A percentile compares a stretch with the other conserved stretches of the same genome.
Conservation (phyloP, 2,329 filamentous ascomycete species). For the Colletotrichum brevisporum region DNA sequence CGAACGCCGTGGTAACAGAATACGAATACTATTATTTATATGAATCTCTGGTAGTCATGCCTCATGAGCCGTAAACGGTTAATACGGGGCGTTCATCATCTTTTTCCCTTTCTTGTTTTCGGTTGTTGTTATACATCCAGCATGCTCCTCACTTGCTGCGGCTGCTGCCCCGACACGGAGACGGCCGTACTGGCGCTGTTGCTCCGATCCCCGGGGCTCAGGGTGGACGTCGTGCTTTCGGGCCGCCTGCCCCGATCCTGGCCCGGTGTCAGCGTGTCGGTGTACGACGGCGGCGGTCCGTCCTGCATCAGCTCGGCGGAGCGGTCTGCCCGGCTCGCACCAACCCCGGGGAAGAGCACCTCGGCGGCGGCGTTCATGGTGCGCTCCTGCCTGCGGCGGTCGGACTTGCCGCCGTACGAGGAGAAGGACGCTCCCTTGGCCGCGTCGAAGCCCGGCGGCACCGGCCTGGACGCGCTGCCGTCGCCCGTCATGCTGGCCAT, state of each 20-base stretch:
- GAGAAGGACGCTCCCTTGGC: conserved; percentile 42
- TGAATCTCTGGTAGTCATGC: conserved; percentile 11
- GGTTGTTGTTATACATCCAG: conserved; percentile 58
- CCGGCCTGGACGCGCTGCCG: conserved; percentile 25
- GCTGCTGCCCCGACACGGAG: conserved; percentile 59
- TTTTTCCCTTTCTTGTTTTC: background rate
- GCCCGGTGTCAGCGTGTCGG: conserved; percentile 39
- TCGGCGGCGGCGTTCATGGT: conserved; percentile 59
- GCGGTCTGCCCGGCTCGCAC: conserved; percentile 50
- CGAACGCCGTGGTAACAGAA: conserved; percentile 8
- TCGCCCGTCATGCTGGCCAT: conserved; percentile 49
- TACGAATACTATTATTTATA: background rate
- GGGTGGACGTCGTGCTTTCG: background rate
- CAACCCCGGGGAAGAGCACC: conserved; percentile 63
- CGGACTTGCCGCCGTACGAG: conserved; percentile 59
- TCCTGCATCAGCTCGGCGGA: conserved; percentile 59
- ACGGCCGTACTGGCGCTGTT: conserved; percentile 62
- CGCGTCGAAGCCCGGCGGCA: conserved; percentile 45
- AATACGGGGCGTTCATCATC: background rate
- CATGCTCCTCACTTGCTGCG: conserved; percentile 72
- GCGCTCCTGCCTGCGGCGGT: conserved; percentile 60
- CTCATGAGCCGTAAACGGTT: conserved; percentile 21
- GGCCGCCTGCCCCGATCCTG: conserved; percentile 14
- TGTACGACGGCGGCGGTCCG: conserved; percentile 59
- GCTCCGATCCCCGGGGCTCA: conserved; percentile 54